Conservation (phyloP, 2,329 filamentous ascomycete species). For the Tolypocladium pustulatum region DNA sequence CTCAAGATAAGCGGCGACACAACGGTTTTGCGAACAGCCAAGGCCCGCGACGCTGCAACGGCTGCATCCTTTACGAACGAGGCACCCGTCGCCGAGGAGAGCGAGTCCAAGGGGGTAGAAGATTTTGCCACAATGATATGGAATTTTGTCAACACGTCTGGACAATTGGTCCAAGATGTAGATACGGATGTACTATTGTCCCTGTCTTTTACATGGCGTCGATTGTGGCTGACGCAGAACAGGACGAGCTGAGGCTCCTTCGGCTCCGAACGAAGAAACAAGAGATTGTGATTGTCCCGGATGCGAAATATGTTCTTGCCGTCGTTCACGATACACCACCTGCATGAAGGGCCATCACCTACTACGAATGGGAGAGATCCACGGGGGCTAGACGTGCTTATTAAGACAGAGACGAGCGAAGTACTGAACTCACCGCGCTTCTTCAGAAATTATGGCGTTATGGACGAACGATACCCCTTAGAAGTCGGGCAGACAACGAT, state of each 20-base stretch:
- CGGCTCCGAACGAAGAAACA: constrained; percentile 75
- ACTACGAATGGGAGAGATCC: not conserved
- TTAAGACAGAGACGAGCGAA: not conserved
- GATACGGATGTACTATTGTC: constrained; percentile 51
- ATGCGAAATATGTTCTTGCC: constrained; percentile 67
- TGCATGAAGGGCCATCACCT: constrained; percentile 30
- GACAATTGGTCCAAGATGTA: constrained; percentile 59
- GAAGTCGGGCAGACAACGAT: not conserved
- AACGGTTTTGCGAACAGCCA: constrained; percentile 38
- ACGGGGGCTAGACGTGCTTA: not conserved
- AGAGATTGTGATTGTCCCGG: constrained; percentile 74
- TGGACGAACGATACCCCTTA: not conserved
- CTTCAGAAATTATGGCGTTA: not conserved
- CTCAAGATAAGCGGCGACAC: constrained; percentile 65
- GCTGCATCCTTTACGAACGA: constrained; percentile 36
- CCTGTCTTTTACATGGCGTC: too few species aligned
- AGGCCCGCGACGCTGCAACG: constrained; percentile 23
- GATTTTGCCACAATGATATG: constrained; percentile 69
- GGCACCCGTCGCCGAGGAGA: constrained; percentile 28
- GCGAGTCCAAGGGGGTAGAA: constrained; percentile 50
- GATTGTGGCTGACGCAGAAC: constrained; percentile 10
- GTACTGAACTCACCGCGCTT: not conserved
- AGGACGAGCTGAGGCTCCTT: constrained; percentile 69
- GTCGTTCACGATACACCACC: constrained; percentile 74
- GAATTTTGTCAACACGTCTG: constrained; percentile 61